Evolutionary conservation across 2,329 filamentous ascomycete genomes (phyloP).

Genomic region (Talaromyces sp.): DNA sequence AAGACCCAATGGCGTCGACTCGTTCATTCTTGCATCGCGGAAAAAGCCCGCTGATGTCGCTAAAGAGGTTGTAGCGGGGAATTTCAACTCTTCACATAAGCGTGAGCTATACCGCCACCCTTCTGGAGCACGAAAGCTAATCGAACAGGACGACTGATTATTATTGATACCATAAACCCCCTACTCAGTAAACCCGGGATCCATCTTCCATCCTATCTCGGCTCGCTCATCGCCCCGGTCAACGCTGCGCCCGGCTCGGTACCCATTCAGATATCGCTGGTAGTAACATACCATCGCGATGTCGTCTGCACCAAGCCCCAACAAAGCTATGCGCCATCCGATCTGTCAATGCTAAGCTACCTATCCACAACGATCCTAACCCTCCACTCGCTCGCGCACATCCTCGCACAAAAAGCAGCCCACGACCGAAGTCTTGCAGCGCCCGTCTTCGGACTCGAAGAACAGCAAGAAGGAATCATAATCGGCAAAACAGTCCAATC

Average conservation of each 20-base stretch:
- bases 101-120: conserved; percentile 24
- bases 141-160: conserved; percentile 63
- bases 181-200: conserved; percentile 54
- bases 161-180: conserved; percentile 76
- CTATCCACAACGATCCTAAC: conserved; percentile 84
- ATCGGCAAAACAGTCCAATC: conserved; percentile 55
- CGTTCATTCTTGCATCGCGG: conserved; percentile 63
- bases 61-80: conserved; percentile 55
- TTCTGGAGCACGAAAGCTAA: background rate
- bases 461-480: conserved; percentile 74
- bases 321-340: conserved; percentile 56
- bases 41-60: conserved; percentile 57
- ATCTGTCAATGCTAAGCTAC: conserved; percentile 71
- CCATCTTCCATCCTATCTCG: conserved; percentile 66
- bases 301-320: conserved; percentile 55
- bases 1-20: conserved; percentile 62
- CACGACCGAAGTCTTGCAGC: conserved; percentile 69
- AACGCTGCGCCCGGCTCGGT: conserved; percentile 20
- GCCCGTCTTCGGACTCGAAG: conserved; percentile 74
- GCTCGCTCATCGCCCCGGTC: conserved; percentile 61
- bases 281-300: conserved; percentile 81
- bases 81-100: conserved; percentile 24
- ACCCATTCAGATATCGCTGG: conserved; percentile 58
- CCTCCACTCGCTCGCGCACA: conserved; percentile 69
- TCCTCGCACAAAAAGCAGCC: conserved; percentile 71